These are phyloP conservation scores for Exophiala alcalophila DNA, from an alignment of 2,329 filamentous ascomycete genomes.

Conservation along the genomic window DNA sequence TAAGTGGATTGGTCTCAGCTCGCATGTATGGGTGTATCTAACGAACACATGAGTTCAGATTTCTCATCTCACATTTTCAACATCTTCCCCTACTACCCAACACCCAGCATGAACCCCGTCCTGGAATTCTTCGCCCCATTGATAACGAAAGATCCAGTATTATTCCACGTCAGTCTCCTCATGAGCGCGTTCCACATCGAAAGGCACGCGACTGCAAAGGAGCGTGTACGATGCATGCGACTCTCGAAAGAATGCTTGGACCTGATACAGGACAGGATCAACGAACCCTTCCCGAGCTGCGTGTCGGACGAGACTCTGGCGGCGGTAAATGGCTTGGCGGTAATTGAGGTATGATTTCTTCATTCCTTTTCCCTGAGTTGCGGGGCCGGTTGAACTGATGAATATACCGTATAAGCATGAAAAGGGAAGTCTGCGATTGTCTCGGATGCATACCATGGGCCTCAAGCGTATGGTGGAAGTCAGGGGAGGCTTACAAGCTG, in stretches of 20 bases:
- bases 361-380: not conserved
- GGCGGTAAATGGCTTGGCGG: constrained; percentile 7
- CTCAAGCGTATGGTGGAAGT: constrained; percentile 10
- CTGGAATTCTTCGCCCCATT: constrained; percentile 13
- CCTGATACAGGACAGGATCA: constrained; percentile 14
- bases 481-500: constrained; percentile 7
- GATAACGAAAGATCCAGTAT: constrained; percentile 8
- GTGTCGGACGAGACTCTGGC: constrained; percentile 11
- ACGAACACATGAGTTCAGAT: too few relatives aligned
- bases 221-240: constrained; percentile 13
- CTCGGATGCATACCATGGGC: constrained; percentile 8
- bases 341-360: constrained; percentile 5
- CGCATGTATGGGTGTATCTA: too few relatives aligned
- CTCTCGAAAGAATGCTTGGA: constrained; percentile 13
- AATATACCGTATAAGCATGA: constrained; percentile 12
- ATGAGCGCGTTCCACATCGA: constrained; percentile 9
- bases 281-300: constrained; percentile 10
- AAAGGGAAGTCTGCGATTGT: constrained; percentile 11
- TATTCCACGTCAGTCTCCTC: constrained; percentile 11
- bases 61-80: constrained; percentile 12
- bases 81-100: constrained; percentile 11
- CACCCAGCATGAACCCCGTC: constrained; percentile 9
- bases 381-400: too few relatives aligned
- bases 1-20: too few relatives aligned
- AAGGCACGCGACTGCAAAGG: constrained; percentile 4